Conservation (phyloP, 257 asterid genomes). For the Dorcoceras hygrometricum region DNA sequence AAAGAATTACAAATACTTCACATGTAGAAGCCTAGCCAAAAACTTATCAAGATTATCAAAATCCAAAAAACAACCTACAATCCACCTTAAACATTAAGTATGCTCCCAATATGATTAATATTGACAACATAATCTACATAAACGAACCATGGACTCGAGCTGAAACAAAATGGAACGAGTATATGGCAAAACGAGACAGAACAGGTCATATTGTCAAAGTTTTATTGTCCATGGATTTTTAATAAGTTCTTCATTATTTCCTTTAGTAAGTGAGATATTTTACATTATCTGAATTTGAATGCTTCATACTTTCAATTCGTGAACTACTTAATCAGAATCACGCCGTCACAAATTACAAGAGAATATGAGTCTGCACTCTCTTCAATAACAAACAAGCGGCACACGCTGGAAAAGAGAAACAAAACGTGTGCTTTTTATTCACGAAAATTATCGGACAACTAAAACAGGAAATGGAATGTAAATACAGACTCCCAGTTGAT, state of each 20-base stretch:
- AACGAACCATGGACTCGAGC: too few species aligned
- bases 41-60: neutral
- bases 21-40: neutral
- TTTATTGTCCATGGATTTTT: neutral
- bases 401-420: neutral
- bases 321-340: neutral
- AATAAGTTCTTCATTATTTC: too few species aligned
- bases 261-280: neutral
- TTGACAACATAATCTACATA: neutral
- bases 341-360: neutral
- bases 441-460: neutral
- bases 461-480: neutral
- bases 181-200: neutral
- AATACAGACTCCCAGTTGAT: neutral
- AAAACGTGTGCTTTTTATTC: neutral
- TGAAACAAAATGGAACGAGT: neutral
- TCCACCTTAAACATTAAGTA: neutral
- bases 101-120: neutral
- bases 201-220: neutral
- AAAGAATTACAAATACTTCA: neutral
- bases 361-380: neutral
- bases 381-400: neutral
- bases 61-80: neutral
- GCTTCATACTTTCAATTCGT: neutral
- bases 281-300: too few species aligned